Evolutionary conservation across 2,329 filamentous ascomycete species (phyloP).

Genomic region (Colletotrichum endophyticum): DNA sequence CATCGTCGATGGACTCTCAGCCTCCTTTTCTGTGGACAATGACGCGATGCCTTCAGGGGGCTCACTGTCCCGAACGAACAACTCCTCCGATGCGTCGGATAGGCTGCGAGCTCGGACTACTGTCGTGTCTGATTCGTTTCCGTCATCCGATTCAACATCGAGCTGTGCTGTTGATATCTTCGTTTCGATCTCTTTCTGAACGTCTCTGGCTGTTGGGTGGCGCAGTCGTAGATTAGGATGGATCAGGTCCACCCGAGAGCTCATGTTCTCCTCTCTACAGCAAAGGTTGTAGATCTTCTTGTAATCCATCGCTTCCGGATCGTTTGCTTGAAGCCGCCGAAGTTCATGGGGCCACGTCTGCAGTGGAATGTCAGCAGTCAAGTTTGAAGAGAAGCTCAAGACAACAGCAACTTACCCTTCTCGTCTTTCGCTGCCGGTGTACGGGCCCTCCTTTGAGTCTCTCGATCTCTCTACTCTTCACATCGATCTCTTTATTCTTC

Average conservation of each 20-base stretch:
- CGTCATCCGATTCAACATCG: neutral
- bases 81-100: neutral
- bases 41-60: neutral
- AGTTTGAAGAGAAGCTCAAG: neutral
- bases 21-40: neutral
- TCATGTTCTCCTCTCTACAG: slow-evolving; percentile 41
- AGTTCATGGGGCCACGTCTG: slow-evolving; percentile 7
- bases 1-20: neutral
- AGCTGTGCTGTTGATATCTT: neutral
- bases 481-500: neutral
- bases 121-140: neutral
- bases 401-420: neutral
- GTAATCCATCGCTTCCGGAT: slow-evolving; percentile 3
- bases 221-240: slow-evolving; percentile 35
- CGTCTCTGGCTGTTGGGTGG: neutral
- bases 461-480: neutral
- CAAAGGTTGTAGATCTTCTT: slow-evolving; percentile 24
- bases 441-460: neutral
- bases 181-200: neutral
- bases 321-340: neutral
- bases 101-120: neutral
- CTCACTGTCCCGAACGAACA: neutral
- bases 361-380: neutral
- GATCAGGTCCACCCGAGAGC: neutral
- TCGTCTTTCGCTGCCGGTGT: neutral